These are phyloP conservation scores for Phytopythium delawarense DNA, from an alignment of 352 stramenopile species.

Conservation along the genomic window DNA sequence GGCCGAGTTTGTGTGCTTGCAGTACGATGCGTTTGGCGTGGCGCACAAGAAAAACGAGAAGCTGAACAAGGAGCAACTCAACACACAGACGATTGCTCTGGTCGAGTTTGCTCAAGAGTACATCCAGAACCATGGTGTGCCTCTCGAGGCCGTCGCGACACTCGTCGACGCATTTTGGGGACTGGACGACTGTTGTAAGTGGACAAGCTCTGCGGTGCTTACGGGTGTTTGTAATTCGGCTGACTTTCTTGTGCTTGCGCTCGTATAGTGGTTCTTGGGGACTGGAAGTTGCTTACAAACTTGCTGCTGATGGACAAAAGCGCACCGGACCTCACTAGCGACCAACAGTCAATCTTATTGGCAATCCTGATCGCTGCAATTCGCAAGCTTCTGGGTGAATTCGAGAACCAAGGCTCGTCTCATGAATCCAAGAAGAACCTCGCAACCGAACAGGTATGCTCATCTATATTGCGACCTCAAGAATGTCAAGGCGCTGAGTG, in stretches of 20 bases:
- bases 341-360: slow-evolving; percentile 80
- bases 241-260: slow-evolving; percentile 10
- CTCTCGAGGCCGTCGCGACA: slow-evolving; percentile 54
- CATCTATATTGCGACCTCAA: not conserved
- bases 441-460: slow-evolving; percentile 44
- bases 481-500: not conserved
- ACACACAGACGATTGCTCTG: slow-evolving; percentile 84
- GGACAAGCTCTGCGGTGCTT: not conserved
- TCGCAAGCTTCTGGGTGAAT: slow-evolving; percentile 45
- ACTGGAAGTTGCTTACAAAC: slow-evolving; percentile 75
- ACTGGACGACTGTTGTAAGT: slow-evolving; percentile 83
- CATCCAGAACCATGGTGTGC: slow-evolving; percentile 61
- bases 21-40: slow-evolving; percentile 87
- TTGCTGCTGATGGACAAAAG: slow-evolving; percentile 79
- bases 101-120: slow-evolving; percentile 89
- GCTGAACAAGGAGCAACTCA: slow-evolving; percentile 79
- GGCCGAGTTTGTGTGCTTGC: slow-evolving; percentile 83
- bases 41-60: slow-evolving; percentile 46
- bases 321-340: slow-evolving; percentile 65
- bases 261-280: slow-evolving; percentile 71
- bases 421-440: slow-evolving; percentile 42
- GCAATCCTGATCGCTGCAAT: slow-evolving; percentile 64
- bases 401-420: slow-evolving; percentile 19
- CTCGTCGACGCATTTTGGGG: slow-evolving; percentile 86
- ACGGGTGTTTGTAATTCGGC: slow-evolving; percentile 3